A percentile compares a stretch with the other conserved stretches of the same genome.
Evolutionary conservation across 2,329 filamentous ascomycete species (phyloP).

Genomic region (Pseudogymnoascus sp.): DNA sequence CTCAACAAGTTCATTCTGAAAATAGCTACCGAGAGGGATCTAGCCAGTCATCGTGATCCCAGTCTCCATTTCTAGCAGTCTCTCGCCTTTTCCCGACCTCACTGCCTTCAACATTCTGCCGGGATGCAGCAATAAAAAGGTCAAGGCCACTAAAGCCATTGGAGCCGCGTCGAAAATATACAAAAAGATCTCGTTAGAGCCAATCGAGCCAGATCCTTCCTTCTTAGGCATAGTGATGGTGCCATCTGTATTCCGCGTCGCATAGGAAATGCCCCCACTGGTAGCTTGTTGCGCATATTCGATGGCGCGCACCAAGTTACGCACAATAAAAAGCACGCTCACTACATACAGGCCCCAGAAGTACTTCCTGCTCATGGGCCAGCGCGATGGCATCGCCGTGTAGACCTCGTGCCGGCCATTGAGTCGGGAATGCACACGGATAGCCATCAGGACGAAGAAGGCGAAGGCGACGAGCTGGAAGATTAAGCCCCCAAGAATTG

Average conservation of each 20-base stretch:
- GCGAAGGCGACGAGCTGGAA: constrained; percentile 46
- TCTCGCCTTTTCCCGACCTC: constrained; percentile 20
- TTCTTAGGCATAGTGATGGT: neutral
- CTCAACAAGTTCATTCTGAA: neutral
- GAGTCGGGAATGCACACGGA: neutral
- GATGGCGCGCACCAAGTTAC: constrained; percentile 13
- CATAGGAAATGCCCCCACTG: constrained; percentile 7
- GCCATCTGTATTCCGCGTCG: neutral
- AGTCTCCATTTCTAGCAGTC: constrained; percentile 38
- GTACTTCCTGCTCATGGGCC: neutral
- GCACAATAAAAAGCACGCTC: constrained; percentile 5
- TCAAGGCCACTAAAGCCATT: neutral
- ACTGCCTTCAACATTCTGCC: neutral
- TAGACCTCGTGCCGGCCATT: neutral
- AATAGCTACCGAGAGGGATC: constrained; percentile 19
- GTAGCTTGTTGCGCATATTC: neutral
- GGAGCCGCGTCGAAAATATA: constrained; percentile 11
- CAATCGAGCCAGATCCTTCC: neutral
- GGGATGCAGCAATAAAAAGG: constrained; percentile 2
- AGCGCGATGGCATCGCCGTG: neutral
- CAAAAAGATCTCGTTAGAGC: constrained; percentile 9
- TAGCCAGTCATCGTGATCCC: constrained; percentile 37
- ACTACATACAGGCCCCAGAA: neutral
- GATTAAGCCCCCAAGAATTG: constrained; percentile 43
- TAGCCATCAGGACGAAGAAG: constrained; percentile 37